phyloP scores from a whole-genome alignment of 768 basidiomycete genomes.

The Coprinellus micaceus region DNA sequence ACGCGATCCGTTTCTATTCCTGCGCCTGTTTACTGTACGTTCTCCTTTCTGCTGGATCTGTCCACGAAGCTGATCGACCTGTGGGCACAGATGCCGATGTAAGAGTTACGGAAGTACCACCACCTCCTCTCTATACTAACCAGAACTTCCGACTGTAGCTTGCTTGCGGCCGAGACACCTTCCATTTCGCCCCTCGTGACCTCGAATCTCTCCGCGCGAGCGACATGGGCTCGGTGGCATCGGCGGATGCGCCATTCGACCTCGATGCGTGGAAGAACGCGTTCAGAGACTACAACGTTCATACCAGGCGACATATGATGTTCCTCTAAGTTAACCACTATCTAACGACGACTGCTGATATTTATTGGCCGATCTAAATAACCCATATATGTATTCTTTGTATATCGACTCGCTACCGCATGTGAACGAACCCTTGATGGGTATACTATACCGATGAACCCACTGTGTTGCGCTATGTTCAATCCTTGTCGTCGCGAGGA shows the following conservation, averaged over 20 bases:
- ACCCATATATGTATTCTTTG: too few relatives aligned
- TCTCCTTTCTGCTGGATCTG: too few relatives aligned
- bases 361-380: too few relatives aligned
- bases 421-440: too few relatives aligned
- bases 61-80: not conserved
- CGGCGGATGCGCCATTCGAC: not conserved
- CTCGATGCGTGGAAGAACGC: not conserved
- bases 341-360: not conserved
- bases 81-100: constrained; percentile 9
- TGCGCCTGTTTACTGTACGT: constrained; percentile 30
- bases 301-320: not conserved
- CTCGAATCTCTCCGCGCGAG: not conserved
- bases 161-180: constrained; percentile 4
- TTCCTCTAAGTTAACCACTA: not conserved
- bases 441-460: too few relatives aligned
- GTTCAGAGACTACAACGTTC: not conserved
- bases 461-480: too few relatives aligned
- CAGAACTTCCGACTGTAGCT: not conserved
- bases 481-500: too few relatives aligned
- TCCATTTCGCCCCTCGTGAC: constrained; percentile 6
- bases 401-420: too few relatives aligned
- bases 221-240: not conserved
- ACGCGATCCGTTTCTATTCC: constrained; percentile 30
- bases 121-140: not conserved
- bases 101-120: not conserved